Conservation (phyloP, 2,329 filamentous ascomycete species). For the Sphaerulina musiva region DNA sequence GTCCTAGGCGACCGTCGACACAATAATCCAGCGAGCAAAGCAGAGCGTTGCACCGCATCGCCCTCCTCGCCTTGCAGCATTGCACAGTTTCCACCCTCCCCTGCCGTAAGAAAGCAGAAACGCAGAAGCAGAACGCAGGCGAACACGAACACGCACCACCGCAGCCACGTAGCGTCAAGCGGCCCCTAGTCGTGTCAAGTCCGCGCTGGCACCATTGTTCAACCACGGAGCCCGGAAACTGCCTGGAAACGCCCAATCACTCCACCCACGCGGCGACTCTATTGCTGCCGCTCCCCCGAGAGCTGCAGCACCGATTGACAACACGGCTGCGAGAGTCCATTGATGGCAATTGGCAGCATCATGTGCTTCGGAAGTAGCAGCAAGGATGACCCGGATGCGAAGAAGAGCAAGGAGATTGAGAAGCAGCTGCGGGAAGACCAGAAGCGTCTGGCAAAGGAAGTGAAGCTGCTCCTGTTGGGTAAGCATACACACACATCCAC, state of each 20-base stretch:
- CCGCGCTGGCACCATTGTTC: not conserved
- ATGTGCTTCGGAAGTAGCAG: conserved; percentile 48
- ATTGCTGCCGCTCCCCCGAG: not conserved
- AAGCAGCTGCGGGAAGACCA: conserved; percentile 78
- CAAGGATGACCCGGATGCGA: conserved; percentile 42
- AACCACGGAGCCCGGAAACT: not conserved
- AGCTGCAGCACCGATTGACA: not conserved
- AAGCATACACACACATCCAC: conserved; percentile 21
- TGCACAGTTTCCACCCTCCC: conserved; percentile 7
- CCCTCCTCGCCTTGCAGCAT: conserved; percentile 7
- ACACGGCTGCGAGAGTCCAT: not conserved
- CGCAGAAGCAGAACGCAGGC: not conserved
- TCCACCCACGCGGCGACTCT: not conserved
- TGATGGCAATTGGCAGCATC: conserved; percentile 31
- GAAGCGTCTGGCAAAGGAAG: conserved; percentile 76
- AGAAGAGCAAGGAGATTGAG: conserved; percentile 67
- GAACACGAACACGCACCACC: not conserved
- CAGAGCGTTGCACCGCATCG: conserved; percentile 10
- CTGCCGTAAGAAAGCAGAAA: not conserved
- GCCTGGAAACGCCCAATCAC: not conserved
- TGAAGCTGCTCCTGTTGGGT: conserved; percentile 93
- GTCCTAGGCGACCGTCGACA: not conserved
- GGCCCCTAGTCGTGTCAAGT: not conserved
- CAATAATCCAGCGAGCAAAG: conserved; percentile 1
- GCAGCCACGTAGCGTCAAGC: not conserved